These are phyloP conservation scores for Xanthoconium purpureum DNA, from an alignment of 768 basidiomycete species.

Conservation along the genomic window DNA sequence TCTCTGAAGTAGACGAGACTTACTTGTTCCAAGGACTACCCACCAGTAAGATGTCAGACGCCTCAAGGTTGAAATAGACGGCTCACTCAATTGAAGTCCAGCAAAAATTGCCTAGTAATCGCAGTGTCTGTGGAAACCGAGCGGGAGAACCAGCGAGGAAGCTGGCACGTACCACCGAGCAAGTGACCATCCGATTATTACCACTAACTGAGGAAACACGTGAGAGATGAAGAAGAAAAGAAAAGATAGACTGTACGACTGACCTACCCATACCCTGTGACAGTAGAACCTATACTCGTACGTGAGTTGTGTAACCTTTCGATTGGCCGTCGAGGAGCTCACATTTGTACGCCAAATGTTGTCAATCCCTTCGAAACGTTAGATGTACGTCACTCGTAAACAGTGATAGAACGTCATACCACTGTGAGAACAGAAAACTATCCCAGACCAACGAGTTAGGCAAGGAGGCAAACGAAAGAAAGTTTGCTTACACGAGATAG, in stretches of 20 bases:
- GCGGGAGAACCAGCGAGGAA: not conserved
- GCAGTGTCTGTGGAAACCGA: not conserved
- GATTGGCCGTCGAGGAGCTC: not conserved
- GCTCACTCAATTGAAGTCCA: not conserved
- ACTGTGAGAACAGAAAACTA: not conserved
- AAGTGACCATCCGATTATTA: not conserved
- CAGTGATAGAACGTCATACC: not conserved
- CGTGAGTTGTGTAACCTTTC: not conserved
- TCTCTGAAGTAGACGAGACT: not conserved
- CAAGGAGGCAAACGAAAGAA: not conserved
- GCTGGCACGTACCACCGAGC: not conserved
- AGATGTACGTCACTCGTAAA: not conserved
- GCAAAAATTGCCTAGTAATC: not conserved
- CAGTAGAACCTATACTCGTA: slow-evolving; percentile 1
- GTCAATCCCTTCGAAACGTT: not conserved
- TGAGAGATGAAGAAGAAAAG: not conserved
- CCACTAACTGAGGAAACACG: not conserved
- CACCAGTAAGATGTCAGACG: not conserved
- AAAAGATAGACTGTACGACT: not conserved
- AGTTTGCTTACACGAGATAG: not conserved
- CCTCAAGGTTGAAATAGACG: no score
- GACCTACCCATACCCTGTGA: slow-evolving; percentile 1
- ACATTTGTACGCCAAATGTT: slow-evolving; percentile 2
- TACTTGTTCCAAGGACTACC: not conserved
- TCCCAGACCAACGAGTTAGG: not conserved